Conservation (phyloP, 768 basidiomycete genomes). For the Tephrocybe rancida region DNA sequence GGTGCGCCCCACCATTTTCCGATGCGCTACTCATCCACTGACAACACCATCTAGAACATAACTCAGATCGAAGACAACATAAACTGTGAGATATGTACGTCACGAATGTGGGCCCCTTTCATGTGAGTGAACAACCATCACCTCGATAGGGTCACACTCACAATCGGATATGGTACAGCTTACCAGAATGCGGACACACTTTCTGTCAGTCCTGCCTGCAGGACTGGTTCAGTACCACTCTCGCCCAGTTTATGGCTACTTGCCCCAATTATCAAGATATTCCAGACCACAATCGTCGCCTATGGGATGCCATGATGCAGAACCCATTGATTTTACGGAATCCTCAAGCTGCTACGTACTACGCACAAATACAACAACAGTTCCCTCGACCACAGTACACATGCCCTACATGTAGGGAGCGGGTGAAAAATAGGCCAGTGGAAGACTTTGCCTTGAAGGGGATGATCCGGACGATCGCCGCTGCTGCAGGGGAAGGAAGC, state of each 20-base stretch:
- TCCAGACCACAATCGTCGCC: constrained; percentile 18
- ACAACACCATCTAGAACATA: constrained; percentile 33
- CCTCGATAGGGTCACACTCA: background rate
- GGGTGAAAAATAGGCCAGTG: constrained; percentile 49
- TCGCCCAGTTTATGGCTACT: constrained; percentile 47
- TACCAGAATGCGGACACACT: constrained; percentile 69
- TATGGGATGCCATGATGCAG: constrained; percentile 19
- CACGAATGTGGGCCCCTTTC: constrained; percentile 67
- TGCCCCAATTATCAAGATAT: constrained; percentile 48
- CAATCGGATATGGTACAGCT: constrained; percentile 33
- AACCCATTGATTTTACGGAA: constrained; percentile 26
- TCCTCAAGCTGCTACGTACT: constrained; percentile 28
- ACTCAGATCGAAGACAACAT: constrained; percentile 52
- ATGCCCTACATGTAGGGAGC: constrained; percentile 67
- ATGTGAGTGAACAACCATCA: constrained; percentile 41
- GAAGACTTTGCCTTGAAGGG: constrained; percentile 66
- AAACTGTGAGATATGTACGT: constrained; percentile 66
- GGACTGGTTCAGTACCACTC: constrained; percentile 53
- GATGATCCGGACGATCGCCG: constrained; percentile 52
- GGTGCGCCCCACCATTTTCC: constrained; percentile 22
- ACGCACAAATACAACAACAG: constrained; percentile 25
- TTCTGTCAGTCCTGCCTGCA: constrained; percentile 66
- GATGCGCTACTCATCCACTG: background rate
- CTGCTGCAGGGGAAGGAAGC: constrained; percentile 48
- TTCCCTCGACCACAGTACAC: constrained; percentile 54